phyloP scores from a whole-genome alignment of 129 eudicot species.

The Saposhnikovia divaricata region DNA sequence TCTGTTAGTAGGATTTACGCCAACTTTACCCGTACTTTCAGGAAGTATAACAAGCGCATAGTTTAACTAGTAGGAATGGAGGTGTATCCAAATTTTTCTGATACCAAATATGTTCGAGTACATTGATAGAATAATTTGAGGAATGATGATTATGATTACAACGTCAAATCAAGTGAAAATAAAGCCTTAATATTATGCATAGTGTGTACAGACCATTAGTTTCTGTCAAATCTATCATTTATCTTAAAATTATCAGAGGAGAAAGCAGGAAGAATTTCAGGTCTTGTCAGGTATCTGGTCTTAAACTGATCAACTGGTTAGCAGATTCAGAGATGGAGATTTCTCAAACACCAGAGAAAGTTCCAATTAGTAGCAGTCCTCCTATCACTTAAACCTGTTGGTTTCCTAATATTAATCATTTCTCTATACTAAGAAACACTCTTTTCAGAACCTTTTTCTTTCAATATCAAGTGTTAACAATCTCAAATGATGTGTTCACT shows the following conservation, averaged over 20 bases:
- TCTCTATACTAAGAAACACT: background rate
- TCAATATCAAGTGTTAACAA: background rate
- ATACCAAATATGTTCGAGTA: background rate
- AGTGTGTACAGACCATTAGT: background rate
- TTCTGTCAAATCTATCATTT: background rate
- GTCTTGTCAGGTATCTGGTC: background rate
- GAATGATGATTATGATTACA: background rate
- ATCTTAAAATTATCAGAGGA: background rate
- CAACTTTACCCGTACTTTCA: too few relatives aligned
- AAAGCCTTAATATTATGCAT: background rate
- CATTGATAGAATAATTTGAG: background rate
- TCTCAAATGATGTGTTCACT: background rate
- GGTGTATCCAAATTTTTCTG: background rate
- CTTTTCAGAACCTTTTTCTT: conserved; percentile 2
- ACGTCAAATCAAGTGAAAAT: background rate
- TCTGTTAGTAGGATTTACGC: too few relatives aligned
- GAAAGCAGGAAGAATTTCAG: background rate
- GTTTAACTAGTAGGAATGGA: background rate
- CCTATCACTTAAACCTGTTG: background rate
- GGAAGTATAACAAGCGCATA: too few relatives aligned
- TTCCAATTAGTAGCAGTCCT: conserved; percentile 6
- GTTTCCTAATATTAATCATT: background rate
- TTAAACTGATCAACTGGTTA: background rate
- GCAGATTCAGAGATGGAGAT: conserved; percentile 6
- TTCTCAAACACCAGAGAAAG: background rate